phyloP scores from a whole-genome alignment of 768 basidiomycete species.

The Suillus tomentosus region DNA sequence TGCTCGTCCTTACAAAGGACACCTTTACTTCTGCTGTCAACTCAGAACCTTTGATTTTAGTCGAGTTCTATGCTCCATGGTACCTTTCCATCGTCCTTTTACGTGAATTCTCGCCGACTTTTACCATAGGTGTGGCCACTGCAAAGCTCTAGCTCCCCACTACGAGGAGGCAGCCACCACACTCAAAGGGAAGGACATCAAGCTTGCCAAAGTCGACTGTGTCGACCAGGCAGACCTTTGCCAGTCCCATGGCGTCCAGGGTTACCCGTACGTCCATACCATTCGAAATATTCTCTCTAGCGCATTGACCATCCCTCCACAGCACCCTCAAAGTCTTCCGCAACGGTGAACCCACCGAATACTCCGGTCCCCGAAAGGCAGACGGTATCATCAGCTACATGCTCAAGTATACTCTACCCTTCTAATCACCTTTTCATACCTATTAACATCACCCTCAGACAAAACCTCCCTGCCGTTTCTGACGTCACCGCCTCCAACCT shows the following conservation, averaged over 20 bases:
- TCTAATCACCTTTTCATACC: background rate
- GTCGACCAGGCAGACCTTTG: constrained; percentile 94
- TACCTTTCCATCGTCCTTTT: constrained; percentile 27
- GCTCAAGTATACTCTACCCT: constrained; percentile 69
- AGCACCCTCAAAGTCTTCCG: constrained; percentile 93
- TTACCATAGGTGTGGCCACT: constrained; percentile 81
- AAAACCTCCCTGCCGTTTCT: constrained; percentile 92
- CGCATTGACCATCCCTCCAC: background rate
- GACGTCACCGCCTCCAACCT: constrained; percentile 75
- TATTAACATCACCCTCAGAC: constrained; percentile 47
- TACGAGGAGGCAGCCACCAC: constrained; percentile 93
- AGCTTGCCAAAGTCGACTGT: constrained; percentile 96
- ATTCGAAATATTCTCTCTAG: background rate
- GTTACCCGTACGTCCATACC: constrained; percentile 78
- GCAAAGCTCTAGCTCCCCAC: constrained; percentile 92
- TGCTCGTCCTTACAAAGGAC: constrained; percentile 69
- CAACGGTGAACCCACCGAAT: constrained; percentile 78
- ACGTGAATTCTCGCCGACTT: background rate
- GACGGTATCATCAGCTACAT: constrained; percentile 97
- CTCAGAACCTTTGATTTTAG: constrained; percentile 73
- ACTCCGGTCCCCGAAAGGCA: constrained; percentile 86
- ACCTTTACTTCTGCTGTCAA: constrained; percentile 70
- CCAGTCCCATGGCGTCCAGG: constrained; percentile 82
- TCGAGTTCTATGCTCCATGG: constrained; percentile 97
- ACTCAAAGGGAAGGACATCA: constrained; percentile 88